Conservation (phyloP, 129 eudicot genomes). For the Rutidosis leptorrhynchoides region DNA sequence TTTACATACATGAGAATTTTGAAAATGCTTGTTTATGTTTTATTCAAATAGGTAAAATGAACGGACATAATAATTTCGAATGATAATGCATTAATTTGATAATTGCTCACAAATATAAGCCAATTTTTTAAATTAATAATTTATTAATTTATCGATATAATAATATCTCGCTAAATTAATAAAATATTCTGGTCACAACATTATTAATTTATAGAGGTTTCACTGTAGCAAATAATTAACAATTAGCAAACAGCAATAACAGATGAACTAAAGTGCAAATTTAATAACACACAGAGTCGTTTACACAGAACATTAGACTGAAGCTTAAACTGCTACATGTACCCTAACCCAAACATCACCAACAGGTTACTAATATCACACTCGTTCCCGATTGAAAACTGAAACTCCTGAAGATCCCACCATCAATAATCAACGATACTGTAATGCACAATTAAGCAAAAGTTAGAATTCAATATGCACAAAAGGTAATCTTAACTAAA, state of each 20-base stretch:
- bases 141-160: no score
- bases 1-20: no score
- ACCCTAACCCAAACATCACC: conserved; percentile 1
- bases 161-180: no score
- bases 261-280: neutral
- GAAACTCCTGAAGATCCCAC: neutral
- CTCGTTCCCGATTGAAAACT: neutral
- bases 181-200: no score
- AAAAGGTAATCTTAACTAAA: neutral
- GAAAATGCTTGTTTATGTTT: no score
- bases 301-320: conserved; percentile 8
- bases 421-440: conserved; percentile 29
- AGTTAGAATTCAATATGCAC: conserved; percentile 7
- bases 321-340: neutral
- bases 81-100: no score
- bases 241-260: neutral
- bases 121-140: no score
- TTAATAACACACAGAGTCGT: conserved; percentile 19
- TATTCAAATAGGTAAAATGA: no score
- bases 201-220: no score
- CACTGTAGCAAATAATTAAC: neutral
- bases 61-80: no score
- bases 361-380: neutral
- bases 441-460: conserved; percentile 13
- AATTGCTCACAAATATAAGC: no score